Conservation (phyloP, 805 yeast species). For the Peterozyma xylosa region DNA sequence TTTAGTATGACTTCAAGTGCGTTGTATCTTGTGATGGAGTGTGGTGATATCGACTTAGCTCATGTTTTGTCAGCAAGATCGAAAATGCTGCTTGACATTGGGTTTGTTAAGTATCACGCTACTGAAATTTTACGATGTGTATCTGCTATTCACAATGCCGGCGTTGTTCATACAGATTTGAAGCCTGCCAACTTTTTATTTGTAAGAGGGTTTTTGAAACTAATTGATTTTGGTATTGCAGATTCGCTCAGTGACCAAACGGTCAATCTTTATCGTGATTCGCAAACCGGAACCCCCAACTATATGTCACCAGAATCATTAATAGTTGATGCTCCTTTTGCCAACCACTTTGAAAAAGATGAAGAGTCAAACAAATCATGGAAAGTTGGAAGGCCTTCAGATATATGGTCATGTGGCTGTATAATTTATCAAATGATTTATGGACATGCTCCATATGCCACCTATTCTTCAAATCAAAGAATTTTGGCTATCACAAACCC, state of each 20-base stretch:
- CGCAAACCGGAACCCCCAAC: conserved; percentile 92
- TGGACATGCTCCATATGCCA: conserved; percentile 86
- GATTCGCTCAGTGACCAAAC: conserved; percentile 92
- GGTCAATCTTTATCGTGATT: conserved; percentile 78
- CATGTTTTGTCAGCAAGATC: conserved; percentile 60
- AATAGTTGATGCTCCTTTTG: conserved; percentile 34
- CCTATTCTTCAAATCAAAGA: conserved; percentile 67
- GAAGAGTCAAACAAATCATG: conserved; percentile 25
- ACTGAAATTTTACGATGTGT: conserved; percentile 78
- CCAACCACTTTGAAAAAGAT: conserved; percentile 20
- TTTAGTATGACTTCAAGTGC: conserved; percentile 60
- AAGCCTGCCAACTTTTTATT: conserved; percentile 68
- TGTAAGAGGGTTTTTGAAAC: conserved; percentile 77
- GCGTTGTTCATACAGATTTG: conserved; percentile 50
- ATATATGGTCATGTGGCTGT: conserved; percentile 97
- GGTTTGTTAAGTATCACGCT: conserved; percentile 75
- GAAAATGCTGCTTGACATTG: conserved; percentile 47
- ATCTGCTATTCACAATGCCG: conserved; percentile 78
- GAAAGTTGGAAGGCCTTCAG: conserved; percentile 93
- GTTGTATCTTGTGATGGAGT: conserved; percentile 80
- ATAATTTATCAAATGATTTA: conserved; percentile 93
- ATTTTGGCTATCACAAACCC: conserved; percentile 84
- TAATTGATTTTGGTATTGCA: conserved; percentile 95
- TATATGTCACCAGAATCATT: conserved; percentile 98
- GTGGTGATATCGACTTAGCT: conserved; percentile 88